Conservation (phyloP, 352 stramenopile species). For the Phytophthora constricta region DNA sequence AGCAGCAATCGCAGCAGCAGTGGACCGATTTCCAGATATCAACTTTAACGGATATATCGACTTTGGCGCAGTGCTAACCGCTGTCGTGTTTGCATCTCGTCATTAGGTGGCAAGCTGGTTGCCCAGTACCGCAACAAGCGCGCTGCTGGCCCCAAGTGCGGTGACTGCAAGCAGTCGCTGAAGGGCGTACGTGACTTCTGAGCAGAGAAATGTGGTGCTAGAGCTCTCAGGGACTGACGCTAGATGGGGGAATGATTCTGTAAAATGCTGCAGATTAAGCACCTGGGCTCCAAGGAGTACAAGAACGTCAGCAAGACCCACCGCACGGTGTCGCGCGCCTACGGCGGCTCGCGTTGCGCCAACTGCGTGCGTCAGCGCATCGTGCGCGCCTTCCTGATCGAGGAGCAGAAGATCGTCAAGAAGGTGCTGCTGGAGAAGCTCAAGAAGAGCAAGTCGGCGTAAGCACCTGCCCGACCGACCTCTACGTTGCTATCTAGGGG, state of each 20-base stretch:
- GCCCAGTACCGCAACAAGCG: constrained; percentile 96
- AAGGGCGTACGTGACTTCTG: constrained; percentile 65
- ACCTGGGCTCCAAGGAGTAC: constrained; percentile 74
- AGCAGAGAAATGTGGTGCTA: no score
- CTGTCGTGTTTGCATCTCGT: not conserved
- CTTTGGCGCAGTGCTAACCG: no score
- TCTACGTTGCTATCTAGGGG: constrained; percentile 5
- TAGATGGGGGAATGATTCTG: no score
- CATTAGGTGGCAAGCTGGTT: constrained; percentile 89
- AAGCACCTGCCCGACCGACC: constrained; percentile 25
- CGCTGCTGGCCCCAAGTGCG: constrained; percentile 94
- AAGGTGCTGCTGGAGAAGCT: constrained; percentile 97
- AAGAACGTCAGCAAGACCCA: constrained; percentile 89
- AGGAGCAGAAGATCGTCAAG: constrained; percentile 99
- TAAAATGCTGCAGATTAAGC: constrained; percentile 90
- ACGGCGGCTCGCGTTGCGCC: constrained; percentile 95
- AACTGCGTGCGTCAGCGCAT: constrained; percentile 96
- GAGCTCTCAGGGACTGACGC: no score
- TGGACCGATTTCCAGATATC: not conserved
- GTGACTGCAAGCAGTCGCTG: constrained; percentile 95
- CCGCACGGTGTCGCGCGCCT: constrained; percentile 96
- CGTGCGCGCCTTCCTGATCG: constrained; percentile 98
- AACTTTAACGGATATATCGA: no score
- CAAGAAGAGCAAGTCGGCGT: constrained; percentile 82
- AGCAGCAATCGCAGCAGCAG: not conserved